Conservation (phyloP, 768 basidiomycete species). For the Russula sp. region DNA sequence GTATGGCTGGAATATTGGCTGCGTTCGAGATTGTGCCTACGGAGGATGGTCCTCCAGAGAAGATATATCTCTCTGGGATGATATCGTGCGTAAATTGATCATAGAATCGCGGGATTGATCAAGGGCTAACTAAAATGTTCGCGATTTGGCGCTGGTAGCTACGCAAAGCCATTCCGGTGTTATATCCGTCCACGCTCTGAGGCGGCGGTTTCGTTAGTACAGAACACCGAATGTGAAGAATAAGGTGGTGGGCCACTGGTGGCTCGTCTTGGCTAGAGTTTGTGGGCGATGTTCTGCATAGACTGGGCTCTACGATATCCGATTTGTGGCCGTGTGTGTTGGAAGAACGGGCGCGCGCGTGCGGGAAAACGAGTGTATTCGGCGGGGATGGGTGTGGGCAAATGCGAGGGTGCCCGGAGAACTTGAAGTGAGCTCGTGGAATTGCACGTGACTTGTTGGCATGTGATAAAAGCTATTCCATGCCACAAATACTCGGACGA, state of each 20-base stretch:
- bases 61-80: not conserved
- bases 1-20: not conserved
- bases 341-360: too few species aligned
- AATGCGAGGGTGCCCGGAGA: too few species aligned
- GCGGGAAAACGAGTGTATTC: too few species aligned
- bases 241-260: too few species aligned
- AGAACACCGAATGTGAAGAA: not conserved
- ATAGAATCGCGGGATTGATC: not conserved
- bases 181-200: constrained; percentile 2
- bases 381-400: too few species aligned
- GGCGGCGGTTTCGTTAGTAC: not conserved
- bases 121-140: not conserved
- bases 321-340: not conserved
- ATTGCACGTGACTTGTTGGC: too few species aligned
- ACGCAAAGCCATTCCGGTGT: not conserved
- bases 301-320: not conserved
- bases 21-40: not conserved
- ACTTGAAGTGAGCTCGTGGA: too few species aligned
- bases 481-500: too few species aligned
- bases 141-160: not conserved
- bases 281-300: not conserved
- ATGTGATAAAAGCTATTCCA: too few species aligned
- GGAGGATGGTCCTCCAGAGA: not conserved
- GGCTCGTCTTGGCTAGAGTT: not conserved
- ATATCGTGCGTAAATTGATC: not conserved